phyloP scores from a whole-genome alignment of 2,329 filamentous ascomycete species.

The Curvularia sp. region DNA sequence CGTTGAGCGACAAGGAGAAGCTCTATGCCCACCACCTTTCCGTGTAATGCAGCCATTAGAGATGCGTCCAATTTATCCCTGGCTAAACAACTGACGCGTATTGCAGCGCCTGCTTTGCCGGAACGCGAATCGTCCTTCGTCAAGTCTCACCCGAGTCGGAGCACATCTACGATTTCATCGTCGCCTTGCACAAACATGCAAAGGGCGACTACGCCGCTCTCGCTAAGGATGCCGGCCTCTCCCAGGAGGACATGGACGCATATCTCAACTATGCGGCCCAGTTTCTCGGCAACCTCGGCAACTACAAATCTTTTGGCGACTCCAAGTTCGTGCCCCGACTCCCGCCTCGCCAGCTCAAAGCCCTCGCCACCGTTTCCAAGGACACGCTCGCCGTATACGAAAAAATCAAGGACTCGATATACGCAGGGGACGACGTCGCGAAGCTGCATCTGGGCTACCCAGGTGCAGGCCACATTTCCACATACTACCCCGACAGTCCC shows the following conservation, averaged over 20 bases:
- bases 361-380: constrained; percentile 53
- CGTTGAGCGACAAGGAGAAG: constrained; percentile 76
- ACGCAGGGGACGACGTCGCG: constrained; percentile 51
- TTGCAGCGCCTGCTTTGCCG: constrained; percentile 56
- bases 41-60: constrained; percentile 32
- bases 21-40: constrained; percentile 80
- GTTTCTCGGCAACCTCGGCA: constrained; percentile 63
- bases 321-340: constrained; percentile 62
- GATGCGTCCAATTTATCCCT: not conserved
- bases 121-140: constrained; percentile 61
- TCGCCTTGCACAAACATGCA: constrained; percentile 57
- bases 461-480: constrained; percentile 57
- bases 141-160: constrained; percentile 62
- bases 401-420: constrained; percentile 56
- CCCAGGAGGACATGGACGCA: constrained; percentile 47
- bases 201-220: constrained; percentile 59
- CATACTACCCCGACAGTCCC: constrained; percentile 60
- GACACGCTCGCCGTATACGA: constrained; percentile 52
- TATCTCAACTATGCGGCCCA: constrained; percentile 52
- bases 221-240: constrained; percentile 53
- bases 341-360: constrained; percentile 53
- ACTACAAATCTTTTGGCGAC: constrained; percentile 61
- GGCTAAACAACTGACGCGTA: constrained; percentile 7
- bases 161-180: constrained; percentile 62
- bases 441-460: constrained; percentile 60